Conservation (phyloP, 345 rosid species). For the Lumnitzera racemosa region DNA sequence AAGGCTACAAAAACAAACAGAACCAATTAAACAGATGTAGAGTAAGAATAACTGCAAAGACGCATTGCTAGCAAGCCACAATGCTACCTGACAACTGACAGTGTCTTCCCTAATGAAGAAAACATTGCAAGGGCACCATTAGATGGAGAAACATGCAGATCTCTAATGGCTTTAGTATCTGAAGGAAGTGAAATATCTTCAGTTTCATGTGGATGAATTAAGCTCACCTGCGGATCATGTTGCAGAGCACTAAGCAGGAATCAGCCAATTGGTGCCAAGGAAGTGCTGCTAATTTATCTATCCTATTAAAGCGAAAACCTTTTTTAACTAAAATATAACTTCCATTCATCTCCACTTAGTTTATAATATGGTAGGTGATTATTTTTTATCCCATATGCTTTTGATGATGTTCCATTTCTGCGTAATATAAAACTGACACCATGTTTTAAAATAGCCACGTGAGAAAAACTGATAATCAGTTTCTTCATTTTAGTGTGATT, state of each 20-base stretch:
- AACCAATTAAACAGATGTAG: constrained; percentile 10
- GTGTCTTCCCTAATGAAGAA: constrained; percentile 72
- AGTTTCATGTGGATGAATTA: constrained; percentile 55
- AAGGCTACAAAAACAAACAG: constrained; percentile 34
- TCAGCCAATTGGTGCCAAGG: too few species aligned
- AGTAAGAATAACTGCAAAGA: neutral
- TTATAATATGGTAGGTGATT: too few species aligned
- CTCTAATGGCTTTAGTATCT: constrained; percentile 59
- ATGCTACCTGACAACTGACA: constrained; percentile 64
- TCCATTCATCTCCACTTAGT: too few species aligned
- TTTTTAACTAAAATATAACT: too few species aligned
- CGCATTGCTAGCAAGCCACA: neutral
- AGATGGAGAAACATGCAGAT: constrained; percentile 62
- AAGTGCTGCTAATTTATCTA: too few species aligned
- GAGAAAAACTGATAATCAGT: too few species aligned
- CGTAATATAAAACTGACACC: too few species aligned
- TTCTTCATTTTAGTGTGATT: too few species aligned
- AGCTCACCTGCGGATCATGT: constrained; percentile 44
- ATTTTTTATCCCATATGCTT: too few species aligned
- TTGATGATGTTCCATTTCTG: too few species aligned
- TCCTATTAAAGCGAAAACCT: too few species aligned
- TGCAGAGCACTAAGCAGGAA: constrained; percentile 1
- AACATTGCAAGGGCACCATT: constrained; percentile 47
- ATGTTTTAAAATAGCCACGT: too few species aligned
- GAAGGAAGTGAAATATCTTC: constrained; percentile 60